Evolutionary conservation across 371 early-diverging fungal species (phyloP).

Genomic region (Actinomortierella wolfii): DNA sequence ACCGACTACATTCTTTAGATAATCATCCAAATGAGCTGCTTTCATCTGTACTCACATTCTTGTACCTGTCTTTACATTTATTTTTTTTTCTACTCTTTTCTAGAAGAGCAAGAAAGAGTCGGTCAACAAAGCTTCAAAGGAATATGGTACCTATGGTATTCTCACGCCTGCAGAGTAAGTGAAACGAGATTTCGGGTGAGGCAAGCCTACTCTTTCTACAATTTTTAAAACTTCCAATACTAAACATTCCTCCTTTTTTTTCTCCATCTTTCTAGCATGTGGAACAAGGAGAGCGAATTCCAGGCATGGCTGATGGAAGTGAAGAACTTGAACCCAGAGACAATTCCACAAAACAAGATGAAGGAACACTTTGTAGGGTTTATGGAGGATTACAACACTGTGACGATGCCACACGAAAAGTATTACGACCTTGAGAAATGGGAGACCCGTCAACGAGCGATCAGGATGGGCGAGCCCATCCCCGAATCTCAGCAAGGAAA

Average conservation of each 20-base stretch:
- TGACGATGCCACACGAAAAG: constrained; percentile 68
- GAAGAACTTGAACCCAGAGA: constrained; percentile 64
- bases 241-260: not conserved
- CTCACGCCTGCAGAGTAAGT: constrained; percentile 41
- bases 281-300: constrained; percentile 59
- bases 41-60: too few species aligned
- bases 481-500: constrained; percentile 13
- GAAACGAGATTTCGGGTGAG: too few species aligned
- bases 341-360: constrained; percentile 54
- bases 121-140: constrained; percentile 17
- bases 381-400: constrained; percentile 82
- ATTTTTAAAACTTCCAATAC: not conserved
- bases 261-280: constrained; percentile 37
- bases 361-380: constrained; percentile 71
- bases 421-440: constrained; percentile 63
- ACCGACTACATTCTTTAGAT: too few species aligned
- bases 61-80: too few species aligned
- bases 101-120: constrained; percentile 45
- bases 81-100: not conserved
- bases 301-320: constrained; percentile 79
- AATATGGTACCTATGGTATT: constrained; percentile 36
- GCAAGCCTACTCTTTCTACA: too few species aligned
- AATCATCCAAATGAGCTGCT: too few species aligned
- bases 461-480: constrained; percentile 57
- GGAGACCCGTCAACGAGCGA: constrained; percentile 60